Evolutionary conservation across 805 yeast species (phyloP), one percentile per base, ranked within the genome.

Genomic region (Pichia cabralensis): DNA sequence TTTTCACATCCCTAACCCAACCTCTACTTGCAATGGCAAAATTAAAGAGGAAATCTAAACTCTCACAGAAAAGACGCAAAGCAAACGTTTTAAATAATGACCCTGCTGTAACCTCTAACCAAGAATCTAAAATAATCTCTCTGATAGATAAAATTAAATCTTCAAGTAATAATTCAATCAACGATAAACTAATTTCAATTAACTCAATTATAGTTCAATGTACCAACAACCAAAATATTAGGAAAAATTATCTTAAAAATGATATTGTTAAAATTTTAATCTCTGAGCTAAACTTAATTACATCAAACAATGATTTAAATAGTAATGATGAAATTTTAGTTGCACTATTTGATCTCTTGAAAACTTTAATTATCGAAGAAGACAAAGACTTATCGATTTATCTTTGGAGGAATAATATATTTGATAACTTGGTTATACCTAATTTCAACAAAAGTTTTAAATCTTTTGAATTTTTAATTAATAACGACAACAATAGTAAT

Each of bases 291-390:
- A n/a, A 33, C 16, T 75, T 76, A 39, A 64, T 77, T 21, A 55
- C 88, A 16, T n/a, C n/a, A n/a, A n/a, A n/a, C n/a, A n/a, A n/a
- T n/a, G n/a, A n/a, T n/a, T n/a, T n/a, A n/a, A 71, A 70, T 29
- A 95, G 84, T 51, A 51, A 67, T 15, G 77, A 76, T 36, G 95
- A 85, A 45, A 73, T 84, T 29, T 79, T 82, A 14, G 80, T 81
- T 15, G 94, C 81, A 13, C 67, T 89, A 1, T 78, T 74, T 46
- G 96, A 95, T 1, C 61, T 89, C 17, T 60, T 92, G 42, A 70
- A 95, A 52, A 85, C 81, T 50, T 51, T 89, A 36, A 78, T 80
- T 3, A 65, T 84, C 34, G 95, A 84, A 50, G 95, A 86, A 57
- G 96, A 96, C 15, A 78, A 83, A 46, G 94, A 84, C 43, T 69